A percentile compares a stretch with the other conserved stretches of the same genome.
Evolutionary conservation across 345 rosid genomes (phyloP).

Genomic region (Moricandia arvensis): DNA sequence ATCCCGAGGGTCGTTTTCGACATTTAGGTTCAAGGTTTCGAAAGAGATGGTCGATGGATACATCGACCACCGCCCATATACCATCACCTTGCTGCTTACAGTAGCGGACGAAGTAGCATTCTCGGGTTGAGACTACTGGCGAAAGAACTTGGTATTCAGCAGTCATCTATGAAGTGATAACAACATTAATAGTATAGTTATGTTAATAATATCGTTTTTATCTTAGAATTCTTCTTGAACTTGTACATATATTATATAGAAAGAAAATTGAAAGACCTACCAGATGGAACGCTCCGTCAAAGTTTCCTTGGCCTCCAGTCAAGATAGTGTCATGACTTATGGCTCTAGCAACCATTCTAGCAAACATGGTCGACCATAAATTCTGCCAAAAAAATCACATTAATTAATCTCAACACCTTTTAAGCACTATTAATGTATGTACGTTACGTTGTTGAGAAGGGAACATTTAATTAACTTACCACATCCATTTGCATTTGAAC

Average conservation of each 20-base stretch:
- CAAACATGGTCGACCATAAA: constrained; percentile 73
- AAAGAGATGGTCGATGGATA: constrained; percentile 69
- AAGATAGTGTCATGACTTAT: constrained; percentile 59
- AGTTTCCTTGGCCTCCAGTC: constrained; percentile 69
- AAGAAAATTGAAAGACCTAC: constrained; percentile 33
- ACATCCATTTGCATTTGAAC: constrained; percentile 77
- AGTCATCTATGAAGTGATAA: constrained; percentile 56
- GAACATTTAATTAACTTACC: constrained; percentile 37
- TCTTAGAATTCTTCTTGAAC: not conserved
- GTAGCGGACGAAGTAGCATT: constrained; percentile 66
- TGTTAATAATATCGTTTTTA: not conserved
- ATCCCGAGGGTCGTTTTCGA: constrained; percentile 87
- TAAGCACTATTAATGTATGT: not conserved
- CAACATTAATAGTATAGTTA: constrained; percentile 5
- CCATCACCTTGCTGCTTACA: constrained; percentile 74
- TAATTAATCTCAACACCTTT: not conserved
- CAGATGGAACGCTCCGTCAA: constrained; percentile 78
- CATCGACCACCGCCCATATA: constrained; percentile 92
- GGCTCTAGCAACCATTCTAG: constrained; percentile 69
- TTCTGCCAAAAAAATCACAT: constrained; percentile 41
- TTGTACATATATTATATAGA: not conserved
- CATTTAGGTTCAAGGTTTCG: constrained; percentile 52
- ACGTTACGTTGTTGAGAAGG: not conserved
- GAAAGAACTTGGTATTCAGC: constrained; percentile 79
- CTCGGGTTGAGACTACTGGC: constrained; percentile 80